Percentiles rank a stretch among this genome's conserved stretches.
phyloP scores from a whole-genome alignment of 2,329 filamentous ascomycete genomes.

The Aspergillus proliferans region DNA sequence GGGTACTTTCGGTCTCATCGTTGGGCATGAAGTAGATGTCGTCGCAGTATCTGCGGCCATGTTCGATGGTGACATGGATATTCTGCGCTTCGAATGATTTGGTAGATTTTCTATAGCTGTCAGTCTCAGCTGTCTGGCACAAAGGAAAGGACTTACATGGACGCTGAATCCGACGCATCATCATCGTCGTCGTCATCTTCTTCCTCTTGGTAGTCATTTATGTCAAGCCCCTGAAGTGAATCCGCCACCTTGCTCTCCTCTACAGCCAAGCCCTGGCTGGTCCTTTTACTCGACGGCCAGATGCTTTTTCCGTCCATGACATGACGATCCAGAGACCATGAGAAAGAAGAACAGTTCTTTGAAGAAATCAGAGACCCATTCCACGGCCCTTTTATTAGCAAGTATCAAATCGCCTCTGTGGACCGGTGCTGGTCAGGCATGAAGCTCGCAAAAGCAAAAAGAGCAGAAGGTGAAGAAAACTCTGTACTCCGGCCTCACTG shows the following conservation, averaged over 20 bases:
- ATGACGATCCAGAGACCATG: conserved; percentile 14
- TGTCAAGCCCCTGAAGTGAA: neutral
- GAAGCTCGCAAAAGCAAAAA: neutral
- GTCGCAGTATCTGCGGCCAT: conserved; percentile 58
- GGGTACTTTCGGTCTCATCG: conserved; percentile 59
- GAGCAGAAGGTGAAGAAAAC: too few species aligned
- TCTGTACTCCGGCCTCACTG: too few species aligned
- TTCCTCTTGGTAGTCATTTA: conserved; percentile 6
- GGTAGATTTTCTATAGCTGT: conserved; percentile 27
- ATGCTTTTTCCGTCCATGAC: conserved; percentile 20
- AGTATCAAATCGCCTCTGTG: too few species aligned
- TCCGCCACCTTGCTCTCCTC: conserved; percentile 2
- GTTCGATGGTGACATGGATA: conserved; percentile 54
- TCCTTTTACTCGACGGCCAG: conserved; percentile 10
- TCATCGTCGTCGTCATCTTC: conserved; percentile 9
- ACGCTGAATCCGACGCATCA: conserved; percentile 12
- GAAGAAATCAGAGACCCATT: too few species aligned
- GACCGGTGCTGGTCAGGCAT: neutral
- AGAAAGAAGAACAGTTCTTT: neutral
- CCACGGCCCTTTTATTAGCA: too few species aligned
- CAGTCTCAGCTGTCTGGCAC: conserved; percentile 1
- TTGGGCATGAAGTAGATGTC: conserved; percentile 61
- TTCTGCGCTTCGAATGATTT: conserved; percentile 26
- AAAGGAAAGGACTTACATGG: conserved; percentile 16
- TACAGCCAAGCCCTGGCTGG: conserved; percentile 7